Evolutionary conservation across 495 filamentous ascomycete genomes (phyloP).

Genomic region (Hypomontagnella monticulosa): DNA sequence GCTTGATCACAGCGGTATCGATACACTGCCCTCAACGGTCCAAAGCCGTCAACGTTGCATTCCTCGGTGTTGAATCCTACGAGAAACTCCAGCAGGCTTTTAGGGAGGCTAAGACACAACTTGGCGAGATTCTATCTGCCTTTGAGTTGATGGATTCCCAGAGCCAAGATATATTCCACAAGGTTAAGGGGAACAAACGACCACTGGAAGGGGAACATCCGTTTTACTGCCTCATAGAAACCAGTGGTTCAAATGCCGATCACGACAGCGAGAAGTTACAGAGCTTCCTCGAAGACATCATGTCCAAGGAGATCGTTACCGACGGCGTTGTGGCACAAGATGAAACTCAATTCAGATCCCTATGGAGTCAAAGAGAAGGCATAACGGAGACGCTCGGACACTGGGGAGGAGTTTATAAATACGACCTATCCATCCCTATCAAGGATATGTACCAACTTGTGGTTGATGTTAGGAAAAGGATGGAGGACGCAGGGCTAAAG

Average conservation of each 20-base stretch:
- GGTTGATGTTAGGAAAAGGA: constrained; percentile 76
- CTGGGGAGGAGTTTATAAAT: constrained; percentile 97
- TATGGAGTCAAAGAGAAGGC: constrained; percentile 95
- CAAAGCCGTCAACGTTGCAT: constrained; percentile 86
- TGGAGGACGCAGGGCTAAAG: constrained; percentile 77
- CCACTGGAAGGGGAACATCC: constrained; percentile 85
- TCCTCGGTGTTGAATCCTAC: constrained; percentile 85
- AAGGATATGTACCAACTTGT: constrained; percentile 88
- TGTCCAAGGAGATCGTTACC: constrained; percentile 81
- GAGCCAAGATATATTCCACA: constrained; percentile 77
- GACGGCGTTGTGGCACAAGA: constrained; percentile 93
- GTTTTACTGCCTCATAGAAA: constrained; percentile 97
- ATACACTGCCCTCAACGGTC: constrained; percentile 88
- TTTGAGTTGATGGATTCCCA: constrained; percentile 96
- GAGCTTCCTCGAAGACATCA: constrained; percentile 86
- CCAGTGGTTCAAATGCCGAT: constrained; percentile 90
- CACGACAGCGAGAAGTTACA: constrained; percentile 91
- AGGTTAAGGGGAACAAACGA: constrained; percentile 76
- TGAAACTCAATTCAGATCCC: constrained; percentile 82
- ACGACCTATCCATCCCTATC: constrained; percentile 94
- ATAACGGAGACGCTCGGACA: constrained; percentile 89
- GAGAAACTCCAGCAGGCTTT: constrained; percentile 86
- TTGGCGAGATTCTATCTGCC: constrained; percentile 94
- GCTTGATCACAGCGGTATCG: constrained; percentile 89
- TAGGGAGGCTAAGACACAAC: constrained; percentile 84